A percentile compares a stretch with the other conserved stretches of the same genome.
Evolutionary conservation across 345 rosid species (phyloP).

Genomic region (Erodium maritimum): DNA sequence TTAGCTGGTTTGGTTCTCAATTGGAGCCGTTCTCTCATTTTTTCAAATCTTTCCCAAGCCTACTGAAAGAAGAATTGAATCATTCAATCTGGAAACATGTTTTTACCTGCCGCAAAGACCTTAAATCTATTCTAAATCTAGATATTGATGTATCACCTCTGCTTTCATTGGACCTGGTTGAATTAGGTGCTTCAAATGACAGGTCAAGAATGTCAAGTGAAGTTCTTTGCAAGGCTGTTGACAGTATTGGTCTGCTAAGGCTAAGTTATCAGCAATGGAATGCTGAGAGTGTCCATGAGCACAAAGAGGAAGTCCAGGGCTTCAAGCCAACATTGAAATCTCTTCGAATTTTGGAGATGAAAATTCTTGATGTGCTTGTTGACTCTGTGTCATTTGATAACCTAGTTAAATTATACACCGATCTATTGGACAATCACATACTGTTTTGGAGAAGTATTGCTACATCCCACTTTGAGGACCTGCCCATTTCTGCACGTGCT

Average conservation of each 20-base stretch:
- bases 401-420: conserved; percentile 33
- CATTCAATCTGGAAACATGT: conserved; percentile 72
- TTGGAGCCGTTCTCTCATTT: conserved; percentile 29
- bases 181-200: conserved; percentile 28
- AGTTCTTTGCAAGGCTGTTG: conserved; percentile 42
- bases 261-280: conserved; percentile 60
- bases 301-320: conserved; percentile 20
- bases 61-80: conserved; percentile 38
- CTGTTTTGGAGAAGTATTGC: conserved; percentile 51
- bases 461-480: conserved; percentile 33
- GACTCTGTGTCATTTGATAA: conserved; percentile 36
- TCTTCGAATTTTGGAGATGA: conserved; percentile 45
- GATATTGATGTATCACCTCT: conserved; percentile 39
- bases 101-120: conserved; percentile 25
- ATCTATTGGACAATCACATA: conserved; percentile 58
- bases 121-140: conserved; percentile 24
- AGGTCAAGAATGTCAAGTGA: conserved; percentile 15
- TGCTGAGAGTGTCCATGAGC: conserved; percentile 36
- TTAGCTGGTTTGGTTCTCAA: conserved; percentile 56
- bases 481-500: conserved; percentile 48
- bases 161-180: conserved; percentile 51
- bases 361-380: conserved; percentile 37
- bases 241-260: conserved; percentile 47
- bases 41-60: conserved; percentile 29
- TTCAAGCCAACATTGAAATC: conserved; percentile 44